Evolutionary conservation across 768 basidiomycete species (phyloP).

Genomic region (Termitomyces sp.): DNA sequence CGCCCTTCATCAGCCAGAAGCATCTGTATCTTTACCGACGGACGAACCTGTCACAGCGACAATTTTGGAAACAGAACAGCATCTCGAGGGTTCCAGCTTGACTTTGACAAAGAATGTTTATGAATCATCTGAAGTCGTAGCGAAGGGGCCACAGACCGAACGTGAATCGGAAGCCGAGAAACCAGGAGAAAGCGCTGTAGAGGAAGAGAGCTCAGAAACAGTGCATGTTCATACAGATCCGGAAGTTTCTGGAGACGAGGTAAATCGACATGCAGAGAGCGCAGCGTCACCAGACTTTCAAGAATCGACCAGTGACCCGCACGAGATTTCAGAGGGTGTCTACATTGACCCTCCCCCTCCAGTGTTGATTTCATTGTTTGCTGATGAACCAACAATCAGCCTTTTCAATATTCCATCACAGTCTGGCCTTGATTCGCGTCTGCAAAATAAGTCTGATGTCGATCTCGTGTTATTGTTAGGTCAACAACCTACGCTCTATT

Average conservation of each 20-base stretch:
- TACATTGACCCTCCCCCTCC: conserved; percentile 75
- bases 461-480: conserved; percentile 48
- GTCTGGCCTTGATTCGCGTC: conserved; percentile 21
- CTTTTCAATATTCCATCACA: conserved; percentile 52
- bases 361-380: conserved; percentile 46
- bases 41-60: background rate
- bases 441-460: conserved; percentile 13
- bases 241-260: background rate
- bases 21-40: background rate
- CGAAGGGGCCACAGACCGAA: background rate
- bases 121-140: background rate
- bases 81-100: background rate
- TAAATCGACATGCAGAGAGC: background rate
- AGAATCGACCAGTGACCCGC: conserved; percentile 36
- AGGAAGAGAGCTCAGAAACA: background rate
- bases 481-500: conserved; percentile 66
- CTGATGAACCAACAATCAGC: conserved; percentile 33
- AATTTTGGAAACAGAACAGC: background rate
- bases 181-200: background rate
- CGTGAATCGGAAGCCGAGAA: background rate
- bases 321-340: conserved; percentile 60
- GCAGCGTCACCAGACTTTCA: background rate
- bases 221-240: background rate
- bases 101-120: background rate
- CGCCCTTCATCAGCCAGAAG: background rate